Conservation (phyloP, 208 protist genomes). For the Herpetomonas tarakana region DNA sequence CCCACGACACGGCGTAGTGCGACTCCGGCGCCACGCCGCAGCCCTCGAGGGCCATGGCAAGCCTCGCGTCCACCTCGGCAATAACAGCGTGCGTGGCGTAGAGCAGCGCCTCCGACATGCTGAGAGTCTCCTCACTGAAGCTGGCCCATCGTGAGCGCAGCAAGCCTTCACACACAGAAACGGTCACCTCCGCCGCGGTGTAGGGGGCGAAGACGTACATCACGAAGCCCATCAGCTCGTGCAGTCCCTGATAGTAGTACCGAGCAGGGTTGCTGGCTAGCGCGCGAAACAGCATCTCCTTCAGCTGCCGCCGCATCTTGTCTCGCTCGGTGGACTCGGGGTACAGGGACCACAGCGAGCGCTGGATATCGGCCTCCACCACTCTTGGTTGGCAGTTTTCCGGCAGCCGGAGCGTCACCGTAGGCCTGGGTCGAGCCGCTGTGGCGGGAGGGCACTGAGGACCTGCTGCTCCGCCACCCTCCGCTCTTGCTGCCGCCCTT, state of each 20-base stretch:
- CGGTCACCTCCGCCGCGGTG: constrained; percentile 29
- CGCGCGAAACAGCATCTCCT: constrained; percentile 51
- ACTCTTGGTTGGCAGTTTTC: constrained; percentile 80
- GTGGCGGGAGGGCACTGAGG: neutral
- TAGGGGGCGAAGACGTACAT: constrained; percentile 62
- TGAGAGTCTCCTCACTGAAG: constrained; percentile 52
- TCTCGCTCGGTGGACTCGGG: constrained; percentile 39
- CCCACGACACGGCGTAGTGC: constrained; percentile 84
- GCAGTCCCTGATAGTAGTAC: constrained; percentile 86
- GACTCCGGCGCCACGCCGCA: constrained; percentile 75
- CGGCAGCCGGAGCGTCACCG: constrained; percentile 27
- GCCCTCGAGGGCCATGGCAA: constrained; percentile 60
- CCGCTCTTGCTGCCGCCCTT: neutral
- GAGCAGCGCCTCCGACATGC: constrained; percentile 65
- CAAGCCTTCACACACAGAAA: constrained; percentile 59
- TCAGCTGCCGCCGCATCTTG: constrained; percentile 39
- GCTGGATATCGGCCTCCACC: constrained; percentile 71
- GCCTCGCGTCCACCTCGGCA: constrained; percentile 41
- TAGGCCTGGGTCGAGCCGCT: constrained; percentile 8
- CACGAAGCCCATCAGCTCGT: constrained; percentile 83
- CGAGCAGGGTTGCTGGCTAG: constrained; percentile 48
- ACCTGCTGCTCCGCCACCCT: too few species aligned
- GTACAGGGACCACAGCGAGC: constrained; percentile 79
- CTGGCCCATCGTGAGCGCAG: constrained; percentile 52
- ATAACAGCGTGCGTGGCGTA: constrained; percentile 75